Percentiles rank a stretch among this genome's conserved stretches.
Conservation (phyloP, 257 asterid species). For the Przewalskia tangutica region DNA sequence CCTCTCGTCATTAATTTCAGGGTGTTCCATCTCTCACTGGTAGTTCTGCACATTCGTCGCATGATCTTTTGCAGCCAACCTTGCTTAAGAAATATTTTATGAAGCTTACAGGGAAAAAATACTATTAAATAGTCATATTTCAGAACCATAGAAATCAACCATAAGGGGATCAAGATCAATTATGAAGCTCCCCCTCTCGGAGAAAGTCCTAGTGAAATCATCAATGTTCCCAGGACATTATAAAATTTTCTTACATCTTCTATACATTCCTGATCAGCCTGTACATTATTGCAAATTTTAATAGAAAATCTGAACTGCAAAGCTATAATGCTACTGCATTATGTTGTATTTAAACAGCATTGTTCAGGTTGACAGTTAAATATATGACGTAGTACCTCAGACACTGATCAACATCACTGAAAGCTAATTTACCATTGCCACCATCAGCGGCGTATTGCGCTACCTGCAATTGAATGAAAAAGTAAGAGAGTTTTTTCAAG, state of each 20-base stretch:
- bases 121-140: not conserved
- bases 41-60: not conserved
- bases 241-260: not conserved
- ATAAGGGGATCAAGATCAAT: not conserved
- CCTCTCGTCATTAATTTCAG: not conserved
- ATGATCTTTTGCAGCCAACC: not conserved
- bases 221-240: not conserved
- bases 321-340: not conserved
- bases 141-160: not conserved
- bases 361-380: not conserved
- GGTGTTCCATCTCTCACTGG: not conserved
- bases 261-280: not conserved
- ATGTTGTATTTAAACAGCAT: not conserved
- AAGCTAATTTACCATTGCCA: slow-evolving; percentile 67
- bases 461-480: slow-evolving; percentile 40
- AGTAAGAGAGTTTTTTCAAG: not conserved
- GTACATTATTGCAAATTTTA: not conserved
- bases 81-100: not conserved
- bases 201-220: not conserved
- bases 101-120: not conserved
- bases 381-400: slow-evolving; percentile 44
- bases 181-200: not conserved
- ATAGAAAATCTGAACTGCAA: not conserved
- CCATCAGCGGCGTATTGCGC: slow-evolving; percentile 91
- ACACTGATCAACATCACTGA: slow-evolving; percentile 67